These are phyloP conservation scores for Amanita polypyramis DNA, from an alignment of 768 basidiomycete genomes.

Conservation along the genomic window DNA sequence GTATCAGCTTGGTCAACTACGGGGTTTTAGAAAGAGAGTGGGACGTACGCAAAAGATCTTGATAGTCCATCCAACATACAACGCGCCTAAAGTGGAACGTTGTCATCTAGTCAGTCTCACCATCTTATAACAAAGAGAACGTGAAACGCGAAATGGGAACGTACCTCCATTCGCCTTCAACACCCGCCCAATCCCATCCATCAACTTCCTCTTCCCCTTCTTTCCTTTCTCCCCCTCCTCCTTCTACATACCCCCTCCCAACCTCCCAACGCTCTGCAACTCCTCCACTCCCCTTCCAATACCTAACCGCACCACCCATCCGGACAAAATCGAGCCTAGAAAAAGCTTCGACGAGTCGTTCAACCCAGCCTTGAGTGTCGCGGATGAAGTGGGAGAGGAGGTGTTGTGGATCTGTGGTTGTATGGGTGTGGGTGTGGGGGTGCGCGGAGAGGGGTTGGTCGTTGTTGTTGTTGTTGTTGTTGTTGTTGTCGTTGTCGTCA, in stretches of 20 bases:
- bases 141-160: too few relatives aligned
- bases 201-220: background rate
- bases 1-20: too few relatives aligned
- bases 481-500: too few relatives aligned
- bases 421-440: too few relatives aligned
- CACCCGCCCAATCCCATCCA: conserved; percentile 56
- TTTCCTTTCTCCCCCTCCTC: conserved; percentile 17
- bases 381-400: background rate
- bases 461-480: too few relatives aligned
- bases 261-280: background rate
- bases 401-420: too few relatives aligned
- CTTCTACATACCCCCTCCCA: background rate
- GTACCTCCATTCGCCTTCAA: conserved; percentile 42
- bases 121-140: background rate
- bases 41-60: conserved; percentile 38
- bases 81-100: conserved; percentile 28
- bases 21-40: background rate
- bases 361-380: background rate
- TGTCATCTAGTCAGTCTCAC: background rate
- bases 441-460: too few relatives aligned
- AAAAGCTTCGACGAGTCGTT: conserved; percentile 11
- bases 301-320: conserved; percentile 28
- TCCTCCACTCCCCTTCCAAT: conserved; percentile 12
- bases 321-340: conserved; percentile 23
- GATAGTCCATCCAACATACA: conserved; percentile 51